These are phyloP conservation scores for Fagopyrum esculentum DNA, from an alignment of 148 eudicot genomes.

Conservation along the genomic window DNA sequence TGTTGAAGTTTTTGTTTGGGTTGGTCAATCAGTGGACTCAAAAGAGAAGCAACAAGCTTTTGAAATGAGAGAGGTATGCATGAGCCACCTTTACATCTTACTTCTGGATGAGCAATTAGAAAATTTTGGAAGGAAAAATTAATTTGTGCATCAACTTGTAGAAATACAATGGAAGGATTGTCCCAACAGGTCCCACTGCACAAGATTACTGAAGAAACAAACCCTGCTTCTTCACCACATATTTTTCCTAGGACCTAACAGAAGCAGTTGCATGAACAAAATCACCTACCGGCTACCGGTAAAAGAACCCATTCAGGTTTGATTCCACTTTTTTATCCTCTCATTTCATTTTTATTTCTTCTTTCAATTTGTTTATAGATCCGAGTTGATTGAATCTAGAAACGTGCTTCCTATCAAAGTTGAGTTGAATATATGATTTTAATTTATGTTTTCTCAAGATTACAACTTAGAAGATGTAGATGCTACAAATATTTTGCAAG, in stretches of 20 bases:
- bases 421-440: too few species aligned
- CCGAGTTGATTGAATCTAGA: too few species aligned
- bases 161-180: conserved; percentile 85
- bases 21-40: conserved; percentile 81
- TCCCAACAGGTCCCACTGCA: conserved; percentile 68
- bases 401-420: too few species aligned
- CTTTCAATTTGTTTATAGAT: too few species aligned
- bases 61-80: conserved; percentile 76
- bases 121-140: not conserved
- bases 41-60: conserved; percentile 86
- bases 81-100: not conserved
- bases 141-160: conserved; percentile 27
- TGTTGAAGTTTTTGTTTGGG: conserved; percentile 91
- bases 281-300: too few species aligned
- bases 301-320: not conserved
- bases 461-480: conserved; percentile 31
- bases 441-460: too few species aligned
- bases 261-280: conserved; percentile 72
- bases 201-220: conserved; percentile 86
- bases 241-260: conserved; percentile 85
- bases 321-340: too few species aligned
- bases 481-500: conserved; percentile 56
- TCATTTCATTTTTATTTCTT: too few species aligned
- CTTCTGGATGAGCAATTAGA: not conserved
- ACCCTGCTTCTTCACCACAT: conserved; percentile 93